Evolutionary conservation across 2,329 filamentous ascomycete species (phyloP), one percentile per base, ranked within the genome.

Genomic region (Sarocladium brachiariae): DNA sequence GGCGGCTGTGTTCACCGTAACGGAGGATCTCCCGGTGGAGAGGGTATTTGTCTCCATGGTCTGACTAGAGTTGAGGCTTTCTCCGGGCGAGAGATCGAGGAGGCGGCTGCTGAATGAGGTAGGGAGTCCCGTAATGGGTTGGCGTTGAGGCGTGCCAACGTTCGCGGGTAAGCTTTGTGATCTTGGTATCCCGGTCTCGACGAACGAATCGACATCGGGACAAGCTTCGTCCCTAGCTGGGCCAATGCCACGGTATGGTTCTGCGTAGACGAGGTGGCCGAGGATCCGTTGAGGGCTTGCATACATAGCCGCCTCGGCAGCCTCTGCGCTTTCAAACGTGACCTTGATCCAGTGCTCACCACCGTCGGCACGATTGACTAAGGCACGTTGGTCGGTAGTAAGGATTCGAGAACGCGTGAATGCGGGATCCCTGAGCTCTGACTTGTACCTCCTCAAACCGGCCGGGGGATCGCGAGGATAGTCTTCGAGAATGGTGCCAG

Each of bases 331-430:
- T 67, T 89, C 87, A 60, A 89, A 91, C 1, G 87, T 91, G 51
- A 91, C 75, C 65, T 90, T 90, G 59, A 96, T 89, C 92, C 92
- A 97, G 72, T 96, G 88, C 58, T 87, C 80, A 38, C 92, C 92
- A 47, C 89, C 87, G 41, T 85, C 86, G 55, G 89, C 90, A 54
- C 78, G 80, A 67, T 91, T 89, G 61, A 92, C 88, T 65, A 91
- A 86, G 50, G 78, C 75, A 51, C 90, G 81, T 59, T 95, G 88
- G 33, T 86, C 84, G 16, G 78, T 70, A 2, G 84, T 86, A 49
- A 96, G 70, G 9, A 79, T 78, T 35, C 74, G 72, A 49, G 80
- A 77, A 52, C 83, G 80, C 45, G 85, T 83, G 8, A 86, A 79
- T 9, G 86, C 83, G 48, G 86, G 81, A 59, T 89, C 84, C 55